These are phyloP conservation scores for Albugo laibachii DNA, from an alignment of 352 stramenopile genomes.

Conservation along the genomic window DNA sequence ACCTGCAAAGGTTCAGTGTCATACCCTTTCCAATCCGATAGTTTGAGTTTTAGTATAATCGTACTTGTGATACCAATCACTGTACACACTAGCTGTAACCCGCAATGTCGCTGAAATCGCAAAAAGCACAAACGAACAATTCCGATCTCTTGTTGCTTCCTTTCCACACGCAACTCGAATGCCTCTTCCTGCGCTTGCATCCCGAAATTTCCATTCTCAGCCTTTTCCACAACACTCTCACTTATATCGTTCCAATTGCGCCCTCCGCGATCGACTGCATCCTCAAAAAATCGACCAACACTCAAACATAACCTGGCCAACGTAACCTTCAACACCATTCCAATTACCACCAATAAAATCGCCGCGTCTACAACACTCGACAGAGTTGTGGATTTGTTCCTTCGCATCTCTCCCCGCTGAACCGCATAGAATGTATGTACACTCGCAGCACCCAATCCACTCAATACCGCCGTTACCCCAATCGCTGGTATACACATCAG, in stretches of 20 bases:
- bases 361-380: no score
- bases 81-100: slow-evolving; percentile 9
- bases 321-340: neutral
- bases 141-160: slow-evolving; percentile 27
- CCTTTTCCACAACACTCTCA: slow-evolving; percentile 28
- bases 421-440: no score
- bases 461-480: no score
- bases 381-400: neutral
- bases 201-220: slow-evolving; percentile 39
- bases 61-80: no score
- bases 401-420: neutral
- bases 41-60: no score
- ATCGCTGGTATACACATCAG: no score
- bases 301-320: neutral
- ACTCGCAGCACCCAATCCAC: no score
- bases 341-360: no score
- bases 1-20: no score
- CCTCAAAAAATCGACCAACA: neutral
- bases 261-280: neutral
- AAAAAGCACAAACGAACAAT: slow-evolving; percentile 32
- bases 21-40: no score
- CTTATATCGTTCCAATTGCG: slow-evolving; percentile 11
- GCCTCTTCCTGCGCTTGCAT: slow-evolving; percentile 43
- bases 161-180: slow-evolving; percentile 23
- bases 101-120: slow-evolving; percentile 21